These are phyloP conservation scores for Botryotinia globosa DNA, from an alignment of 2,329 filamentous ascomycete genomes.

Conservation along the genomic window DNA sequence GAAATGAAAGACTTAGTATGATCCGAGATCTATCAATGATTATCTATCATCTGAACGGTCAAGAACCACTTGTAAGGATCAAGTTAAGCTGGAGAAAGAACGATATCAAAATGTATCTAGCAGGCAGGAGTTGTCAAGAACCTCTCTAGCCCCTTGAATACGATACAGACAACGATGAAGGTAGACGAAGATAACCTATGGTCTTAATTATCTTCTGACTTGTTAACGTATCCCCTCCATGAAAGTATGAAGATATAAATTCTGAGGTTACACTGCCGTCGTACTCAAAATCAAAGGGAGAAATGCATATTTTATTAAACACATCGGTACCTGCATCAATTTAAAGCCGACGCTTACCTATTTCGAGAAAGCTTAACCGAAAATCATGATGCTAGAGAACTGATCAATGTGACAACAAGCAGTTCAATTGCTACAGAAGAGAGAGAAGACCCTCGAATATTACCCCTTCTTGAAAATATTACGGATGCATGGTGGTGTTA, in stretches of 20 bases:
- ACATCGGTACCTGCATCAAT: conserved; percentile 21
- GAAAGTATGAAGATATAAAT: not conserved
- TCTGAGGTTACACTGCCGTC: not conserved
- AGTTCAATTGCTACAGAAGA: conserved; percentile 1
- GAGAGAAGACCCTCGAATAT: conserved; percentile 8
- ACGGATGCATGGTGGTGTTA: conserved; percentile 17
- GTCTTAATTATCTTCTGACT: not conserved
- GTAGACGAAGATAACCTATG: not conserved
- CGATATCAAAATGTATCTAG: not conserved
- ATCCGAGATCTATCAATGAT: not conserved
- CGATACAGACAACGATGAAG: not conserved
- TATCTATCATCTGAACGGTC: not conserved
- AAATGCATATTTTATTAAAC: conserved; percentile 20
- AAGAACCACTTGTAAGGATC: not conserved
- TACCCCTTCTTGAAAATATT: not conserved
- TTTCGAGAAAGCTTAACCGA: conserved; percentile 18
- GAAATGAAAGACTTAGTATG: not conserved
- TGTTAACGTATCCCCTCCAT: not conserved
- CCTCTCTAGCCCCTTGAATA: not conserved
- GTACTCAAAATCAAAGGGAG: not conserved
- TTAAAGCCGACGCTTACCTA: conserved; percentile 13
- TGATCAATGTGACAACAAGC: conserved; percentile 19
- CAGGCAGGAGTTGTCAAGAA: not conserved
- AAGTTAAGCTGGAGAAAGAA: not conserved
- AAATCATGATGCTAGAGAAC: conserved; percentile 9